Base-by-base conservation (phyloP, 495 filamentous ascomycete species). In the Penicillium tannophilum region DNA sequence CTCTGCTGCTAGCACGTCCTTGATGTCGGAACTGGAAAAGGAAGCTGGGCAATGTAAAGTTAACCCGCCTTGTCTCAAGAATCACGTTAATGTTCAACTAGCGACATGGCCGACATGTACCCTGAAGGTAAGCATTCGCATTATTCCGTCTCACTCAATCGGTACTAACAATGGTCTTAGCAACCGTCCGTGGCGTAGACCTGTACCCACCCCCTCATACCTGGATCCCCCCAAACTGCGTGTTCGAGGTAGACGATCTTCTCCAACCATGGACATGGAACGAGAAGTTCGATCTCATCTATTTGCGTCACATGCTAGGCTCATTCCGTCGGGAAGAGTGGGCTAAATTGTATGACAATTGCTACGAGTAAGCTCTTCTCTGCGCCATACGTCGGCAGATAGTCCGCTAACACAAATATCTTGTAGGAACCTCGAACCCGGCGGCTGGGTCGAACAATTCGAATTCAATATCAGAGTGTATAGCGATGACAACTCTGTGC, bases 151-250 rank as follows among this genome's bases (percentile, higher is more conserved):
- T 17, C 26, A 14, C 14, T 35, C 5, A 19, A 35, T 19, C 39
- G 24, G 2, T 23, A 23, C 9, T 19, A 5, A 30, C n/a, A n/a
- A 61, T 51, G 49, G 4, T 49, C 11, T 31, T 26, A 52, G 49
- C 49, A 7, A 66, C 54, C n/a, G 60, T 68, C 14, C 65, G 55
- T 23, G 65, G 65, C 19, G 63, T 68, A 3, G 65, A 68, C 44
- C 47, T 68, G 1, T 69, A 59, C 48, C 63, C 66, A 6, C 66
- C 63, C 0, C 66, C 65, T 12, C 39, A 66, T 1, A 55, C 16
- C 1, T 69, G 67, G 67, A 56, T 74, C 4, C 72, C 72, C 2
- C 72, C 72, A 30, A 76, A 76, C 48, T 69, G 64, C 47, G 42
- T 67, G 1, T 59, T 76, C 11, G 61, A 69, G 45, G 64, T 76